Base-by-base conservation (phyloP, 257 asterid species). In the Osmanthus fragrans region DNA sequence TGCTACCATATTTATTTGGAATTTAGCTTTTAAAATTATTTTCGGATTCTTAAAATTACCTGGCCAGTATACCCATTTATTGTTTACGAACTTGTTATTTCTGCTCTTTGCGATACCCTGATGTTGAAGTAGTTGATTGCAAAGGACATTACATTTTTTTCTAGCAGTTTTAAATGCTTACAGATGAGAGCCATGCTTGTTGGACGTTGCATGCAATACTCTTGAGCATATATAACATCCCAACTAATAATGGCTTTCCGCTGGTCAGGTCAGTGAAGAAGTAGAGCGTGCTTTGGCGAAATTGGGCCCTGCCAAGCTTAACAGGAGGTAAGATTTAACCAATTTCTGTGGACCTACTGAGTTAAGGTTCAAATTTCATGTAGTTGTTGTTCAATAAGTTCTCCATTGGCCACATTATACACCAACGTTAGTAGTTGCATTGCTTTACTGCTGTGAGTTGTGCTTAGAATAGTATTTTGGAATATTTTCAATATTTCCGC, bases 271-370 rank as follows among this genome's bases (percentile, higher is more conserved):
- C 60, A 94, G 99, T 70, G 99, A 94, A 84, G 99, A 94, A 89
- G 99, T 94, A 69, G 99, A 94, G 86, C 97, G 98, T 67, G 99
- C 99, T 87, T 89, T 94, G 88, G 90, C 96, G 29, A 94, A 91
- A 82, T 80, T 94, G 77, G 96, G 89, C 74, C 89, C 96, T 80
- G 89, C 94, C 79, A 88, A 89, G 86, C 82, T 90, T 74, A 86
- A 80, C 82, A 96, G 96, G 78, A 89, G 96, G 99, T 92, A 83
- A 30, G 83, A 56, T 37, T 25, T 68, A 60, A 42, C 77, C 16
- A 33, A 39, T 75, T 71, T 56, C 65, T 56, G 65, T 56, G 23
- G 3, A 56, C 11, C 65, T 56, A 5, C 25, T 56, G 65, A 18
- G 29, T 56, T n/a, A 56, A 42, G 72, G 72, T 40, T 80, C 66